phyloP scores from a whole-genome alignment of 345 rosid genomes.

The Syzygium jambos region DNA sequence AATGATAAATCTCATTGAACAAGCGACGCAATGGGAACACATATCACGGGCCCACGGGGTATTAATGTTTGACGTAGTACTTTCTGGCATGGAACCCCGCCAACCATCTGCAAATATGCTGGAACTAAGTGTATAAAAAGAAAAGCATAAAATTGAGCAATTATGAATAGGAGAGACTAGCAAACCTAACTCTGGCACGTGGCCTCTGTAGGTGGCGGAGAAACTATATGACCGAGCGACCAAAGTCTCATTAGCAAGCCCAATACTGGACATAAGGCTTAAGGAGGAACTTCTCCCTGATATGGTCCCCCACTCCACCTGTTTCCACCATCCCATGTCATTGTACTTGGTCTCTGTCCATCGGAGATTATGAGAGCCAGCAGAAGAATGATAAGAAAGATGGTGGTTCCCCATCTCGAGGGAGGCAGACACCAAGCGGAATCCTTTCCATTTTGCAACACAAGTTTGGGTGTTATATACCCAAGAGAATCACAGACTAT shows the following conservation, averaged over 20 bases:
- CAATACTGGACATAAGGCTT: neutral
- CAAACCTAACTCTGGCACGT: neutral
- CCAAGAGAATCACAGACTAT: neutral
- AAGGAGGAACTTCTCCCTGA: neutral
- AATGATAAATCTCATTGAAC: neutral
- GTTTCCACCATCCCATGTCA: neutral
- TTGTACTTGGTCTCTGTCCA: neutral
- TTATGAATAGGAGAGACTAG: neutral
- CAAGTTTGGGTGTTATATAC: neutral
- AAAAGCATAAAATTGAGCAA: neutral
- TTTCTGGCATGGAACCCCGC: neutral
- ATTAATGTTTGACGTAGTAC: neutral
- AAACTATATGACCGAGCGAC: neutral
- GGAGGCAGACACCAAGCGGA: neutral
- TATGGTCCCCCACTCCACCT: neutral
- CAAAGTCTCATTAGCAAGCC: neutral
- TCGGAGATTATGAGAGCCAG: neutral
- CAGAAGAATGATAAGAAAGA: neutral
- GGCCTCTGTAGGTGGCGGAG: neutral
- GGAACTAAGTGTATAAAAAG: too few species aligned
- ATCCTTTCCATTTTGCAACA: neutral
- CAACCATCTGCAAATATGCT: neutral
- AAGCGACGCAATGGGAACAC: neutral
- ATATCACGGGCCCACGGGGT: too few species aligned
- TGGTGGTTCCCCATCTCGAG: neutral